Evolutionary conservation across 75 land plant species (phyloP), one percentile per base, ranked within the genome.

Genomic region (Azolla pinnata): DNA sequence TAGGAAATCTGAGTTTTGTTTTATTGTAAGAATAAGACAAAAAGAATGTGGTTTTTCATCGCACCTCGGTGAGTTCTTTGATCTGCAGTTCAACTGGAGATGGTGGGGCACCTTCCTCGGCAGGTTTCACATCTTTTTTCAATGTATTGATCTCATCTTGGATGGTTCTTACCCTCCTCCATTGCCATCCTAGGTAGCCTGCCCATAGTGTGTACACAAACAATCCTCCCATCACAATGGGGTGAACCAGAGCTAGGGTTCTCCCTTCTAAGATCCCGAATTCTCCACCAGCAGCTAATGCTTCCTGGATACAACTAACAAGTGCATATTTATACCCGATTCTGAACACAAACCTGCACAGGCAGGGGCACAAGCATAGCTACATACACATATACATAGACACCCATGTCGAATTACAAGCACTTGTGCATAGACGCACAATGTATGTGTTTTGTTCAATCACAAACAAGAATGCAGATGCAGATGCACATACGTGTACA

Each of bases 121-220:
- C 65, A 40, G 90, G 90, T 56, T 71, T 74, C 31, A 84, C 86
- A 40, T 95, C 82, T 65, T 90, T 95, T 84, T 95, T 95, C 61
- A 95, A 65, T 66, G 71, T 79, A 57, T 79, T 86, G 66, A 95
- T 83, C 47, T 95, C 99, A 14, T 79, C 78, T 65, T 90, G 97
- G 12, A 90, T 71, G 1, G 97, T 95, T 33, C 99, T 45, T 16
- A 90, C 86, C 28, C 95, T 66, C 33, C 97, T 46, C 99, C 99
- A 95, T 67, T 95, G 99, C 97, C 91, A 95, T 2, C 99, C 99
- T 31, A 95, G 71, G 52, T 80, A 95, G 0, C 99, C 99, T 2
- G 92, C 79, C 69, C 74, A 86, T 35, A 82, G 47, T 0, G 99
- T 95, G 67, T 78, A 78, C 25, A 72, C 30, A 62, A 95, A 80